phyloP scores from a whole-genome alignment of 1,139 yeast genomes.

The Lizanozyma gosingica region DNA sequence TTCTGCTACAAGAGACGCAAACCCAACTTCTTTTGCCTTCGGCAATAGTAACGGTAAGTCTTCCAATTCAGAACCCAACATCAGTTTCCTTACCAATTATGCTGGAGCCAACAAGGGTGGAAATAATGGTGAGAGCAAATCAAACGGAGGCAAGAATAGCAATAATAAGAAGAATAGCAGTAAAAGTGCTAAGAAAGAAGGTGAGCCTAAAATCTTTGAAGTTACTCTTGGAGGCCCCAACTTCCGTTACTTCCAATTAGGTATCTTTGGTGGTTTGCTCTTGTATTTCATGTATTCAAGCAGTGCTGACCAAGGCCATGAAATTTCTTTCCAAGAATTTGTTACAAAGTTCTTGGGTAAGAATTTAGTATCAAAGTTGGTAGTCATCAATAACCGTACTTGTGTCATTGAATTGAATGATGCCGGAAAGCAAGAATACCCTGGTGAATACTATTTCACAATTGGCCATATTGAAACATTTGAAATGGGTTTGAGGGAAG shows the following conservation, averaged over 20 bases:
- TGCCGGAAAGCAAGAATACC: slow-evolving; percentile 22
- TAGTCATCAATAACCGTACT: slow-evolving; percentile 31
- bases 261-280: slow-evolving; percentile 20
- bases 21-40: not conserved
- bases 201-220: slow-evolving; percentile 15
- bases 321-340: slow-evolving; percentile 39
- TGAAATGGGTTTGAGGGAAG: slow-evolving; percentile 70
- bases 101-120: slow-evolving; percentile 4
- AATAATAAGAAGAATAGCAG: slow-evolving; percentile 5
- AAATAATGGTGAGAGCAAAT: slow-evolving; percentile 7
- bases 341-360: slow-evolving; percentile 31
- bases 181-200: slow-evolving; percentile 6
- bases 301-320: slow-evolving; percentile 17
- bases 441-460: slow-evolving; percentile 41
- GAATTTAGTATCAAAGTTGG: slow-evolving; percentile 26
- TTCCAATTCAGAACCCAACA: slow-evolving; percentile 5
- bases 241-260: slow-evolving; percentile 22
- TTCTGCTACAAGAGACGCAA: slow-evolving; percentile 1
- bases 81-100: slow-evolving; percentile 6
- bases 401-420: slow-evolving; percentile 34
- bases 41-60: slow-evolving; percentile 2
- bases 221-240: slow-evolving; percentile 19
- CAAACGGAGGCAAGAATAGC: slow-evolving; percentile 5
- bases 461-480: slow-evolving; percentile 92
- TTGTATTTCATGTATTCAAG: slow-evolving; percentile 12